Conservation (phyloP, 371 early-diverging fungal species). For the Massospora cicadina region DNA sequence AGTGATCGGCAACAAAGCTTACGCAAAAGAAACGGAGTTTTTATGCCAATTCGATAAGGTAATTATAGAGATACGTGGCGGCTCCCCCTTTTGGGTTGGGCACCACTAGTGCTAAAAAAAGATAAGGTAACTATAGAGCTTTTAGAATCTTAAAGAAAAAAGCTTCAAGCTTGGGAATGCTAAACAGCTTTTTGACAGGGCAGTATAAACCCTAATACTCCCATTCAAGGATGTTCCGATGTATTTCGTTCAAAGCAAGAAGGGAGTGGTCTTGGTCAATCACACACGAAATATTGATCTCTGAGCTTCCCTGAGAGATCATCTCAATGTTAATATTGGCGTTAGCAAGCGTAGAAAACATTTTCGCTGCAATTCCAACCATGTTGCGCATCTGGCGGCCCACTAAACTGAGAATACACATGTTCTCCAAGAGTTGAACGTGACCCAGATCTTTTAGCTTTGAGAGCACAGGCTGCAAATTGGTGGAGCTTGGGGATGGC, state of each 20-base stretch:
- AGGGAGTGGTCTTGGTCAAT: conserved; percentile 52
- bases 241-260: conserved; percentile 71
- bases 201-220: too few species aligned
- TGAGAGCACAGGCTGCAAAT: conserved; percentile 42
- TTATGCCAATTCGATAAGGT: too few species aligned
- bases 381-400: conserved; percentile 90
- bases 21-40: too few species aligned
- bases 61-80: too few species aligned
- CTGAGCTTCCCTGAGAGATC: conserved; percentile 93
- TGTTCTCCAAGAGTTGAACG: conserved; percentile 52
- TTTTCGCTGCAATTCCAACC: conserved; percentile 85
- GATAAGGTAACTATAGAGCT: too few species aligned
- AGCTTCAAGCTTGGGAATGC: too few species aligned
- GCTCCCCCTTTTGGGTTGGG: too few species aligned
- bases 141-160: too few species aligned
- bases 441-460: conserved; percentile 52
- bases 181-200: too few species aligned
- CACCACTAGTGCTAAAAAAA: too few species aligned
- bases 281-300: conserved; percentile 95
- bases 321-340: conserved; percentile 92
- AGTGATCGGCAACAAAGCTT: too few species aligned
- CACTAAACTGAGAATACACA: conserved; percentile 90
- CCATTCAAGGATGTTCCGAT: conserved; percentile 40
- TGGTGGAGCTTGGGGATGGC: conserved; percentile 49
- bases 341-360: conserved; percentile 82